Base-by-base conservation (phyloP, 106 monocot species). In the Acorus gramineus region DNA sequence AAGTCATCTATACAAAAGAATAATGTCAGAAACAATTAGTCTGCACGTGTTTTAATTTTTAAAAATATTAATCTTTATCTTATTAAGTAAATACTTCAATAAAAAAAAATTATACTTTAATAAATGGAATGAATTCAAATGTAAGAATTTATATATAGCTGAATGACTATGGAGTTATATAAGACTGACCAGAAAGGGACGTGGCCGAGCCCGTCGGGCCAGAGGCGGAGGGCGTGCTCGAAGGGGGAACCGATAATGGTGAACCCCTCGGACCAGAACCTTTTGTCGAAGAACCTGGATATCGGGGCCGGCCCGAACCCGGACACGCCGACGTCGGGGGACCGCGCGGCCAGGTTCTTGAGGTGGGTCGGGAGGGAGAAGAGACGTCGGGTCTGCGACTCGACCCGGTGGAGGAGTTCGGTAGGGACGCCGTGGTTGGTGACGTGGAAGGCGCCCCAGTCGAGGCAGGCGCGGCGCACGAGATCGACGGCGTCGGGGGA, bases 221-320 rank as follows among this genome's bases (percentile, higher is more conserved):
- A 85, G 59, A 96, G 82, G 42, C 69, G 69, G 14, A 73, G 65
- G 53, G 90, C 82, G 42, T 85, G 75, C 11, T 78, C 64, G 47
- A 66, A 60, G 3, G 85, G 73, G 52, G 87, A 73, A 46, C 85
- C 87, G 46, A 67, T 57, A 66, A 96, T 78, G 69, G 95, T 90
- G 81, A 87, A 96, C 11, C 95, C 95, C 67, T 96, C 95, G 3
- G 80, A 96, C 95, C 95, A 96, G 82, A 96, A 82, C 56, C 69
- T 59, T 78, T 96, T 96, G 53, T 82, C 69, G 80, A 90, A 90
- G 80, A 90, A 87, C 42, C 87, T 71, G 7, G 95, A 87, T 71
- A 96, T 85, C 12, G 76, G 80, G 47, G 80, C 78, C 6, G 77
- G 76, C 9, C 95, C 95, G 65, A 82, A 96, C 42, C 95, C 95